These are phyloP conservation scores for Lecanosticta acicola DNA, from an alignment of 2,329 filamentous ascomycete genomes.

Conservation along the genomic window DNA sequence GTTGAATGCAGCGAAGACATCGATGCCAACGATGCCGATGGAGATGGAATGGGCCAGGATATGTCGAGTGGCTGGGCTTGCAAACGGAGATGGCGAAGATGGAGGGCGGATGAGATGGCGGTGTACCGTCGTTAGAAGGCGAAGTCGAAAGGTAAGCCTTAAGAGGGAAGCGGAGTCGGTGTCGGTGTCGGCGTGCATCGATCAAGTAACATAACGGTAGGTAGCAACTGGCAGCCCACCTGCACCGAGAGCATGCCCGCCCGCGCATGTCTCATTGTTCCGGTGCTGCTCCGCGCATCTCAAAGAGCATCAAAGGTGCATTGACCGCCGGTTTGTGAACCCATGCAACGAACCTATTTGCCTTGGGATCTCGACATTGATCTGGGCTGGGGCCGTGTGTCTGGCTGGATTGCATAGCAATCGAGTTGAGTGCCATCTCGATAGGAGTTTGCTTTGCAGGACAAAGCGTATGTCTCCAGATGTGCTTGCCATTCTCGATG, in stretches of 20 bases:
- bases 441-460: background rate
- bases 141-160: slow-evolving; percentile 7
- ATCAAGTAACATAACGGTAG: slow-evolving; percentile 3
- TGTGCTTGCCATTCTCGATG: slow-evolving; percentile 2
- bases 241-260: slow-evolving; percentile 1
- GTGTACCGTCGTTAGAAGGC: slow-evolving; percentile 6
- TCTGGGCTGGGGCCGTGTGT: background rate
- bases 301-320: slow-evolving; percentile 3
- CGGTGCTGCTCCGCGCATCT: background rate
- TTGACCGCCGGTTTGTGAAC: slow-evolving; percentile 1
- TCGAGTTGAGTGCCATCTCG: background rate
- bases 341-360: slow-evolving; percentile 8
- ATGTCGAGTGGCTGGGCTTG: slow-evolving; percentile 4
- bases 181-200: slow-evolving; percentile 8
- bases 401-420: background rate
- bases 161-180: slow-evolving; percentile 3
- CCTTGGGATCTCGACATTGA: slow-evolving; percentile 4
- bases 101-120: slow-evolving; percentile 6
- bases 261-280: slow-evolving; percentile 1
- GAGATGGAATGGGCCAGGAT: slow-evolving; percentile 11
- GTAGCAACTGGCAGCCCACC: slow-evolving; percentile 7
- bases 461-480: background rate
- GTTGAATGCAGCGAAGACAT: slow-evolving; percentile 20
- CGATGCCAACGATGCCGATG: slow-evolving; percentile 19
- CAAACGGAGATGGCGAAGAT: slow-evolving; percentile 7